Base-by-base conservation (phyloP, 257 asterid genomes). In the Coffea canephora region DNA sequence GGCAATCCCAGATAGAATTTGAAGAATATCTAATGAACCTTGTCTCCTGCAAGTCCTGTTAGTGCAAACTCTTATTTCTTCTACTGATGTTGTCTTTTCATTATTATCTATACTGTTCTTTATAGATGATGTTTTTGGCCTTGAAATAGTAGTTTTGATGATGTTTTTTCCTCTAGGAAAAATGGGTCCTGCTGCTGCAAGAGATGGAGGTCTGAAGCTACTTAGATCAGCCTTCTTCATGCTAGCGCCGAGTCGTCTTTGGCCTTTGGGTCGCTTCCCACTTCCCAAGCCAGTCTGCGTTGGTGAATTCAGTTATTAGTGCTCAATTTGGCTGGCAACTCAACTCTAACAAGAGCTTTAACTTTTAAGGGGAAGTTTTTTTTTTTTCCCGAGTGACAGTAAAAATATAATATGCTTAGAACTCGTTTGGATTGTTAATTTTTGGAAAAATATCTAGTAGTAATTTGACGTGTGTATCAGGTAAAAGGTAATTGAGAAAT, bases 31-130 rank as follows among this genome's bases (percentile, higher is more conserved):
- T n/a, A 91, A 55, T 5, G 97, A 93, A 0, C 99, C 99, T 75
- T 93, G 98, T 86, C 84, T 95, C 75, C 97, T 84, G 83, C 99
- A 95, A 39, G 92, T 82, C 85, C 84, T 85, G 87, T 89, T 90
- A 64, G 96, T 91, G 68, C 98, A 93, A 45, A 93, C 93, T 81
- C 96, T 80, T 55, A 95, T 83, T 76, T 91, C 97, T 11, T 88
- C 74, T 1, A 27, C 67, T 41, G 11, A 14, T 82, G 11, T 87
- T 90, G 7, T 79, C 83, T 76, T 66, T 34, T 77, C 71, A 62
- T 68, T 77, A 75, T 70, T 64, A n/a, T 19, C 43, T 61, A 18
- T 84, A 19, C 64, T 65, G 9, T 57, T 31, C 36, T 74, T 49
- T 50, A 77, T 19, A 23, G 85, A 36, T 25, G 86, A 74, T 71